Conservation (phyloP, 768 basidiomycete genomes). For the Fistulinella prunicolor region DNA sequence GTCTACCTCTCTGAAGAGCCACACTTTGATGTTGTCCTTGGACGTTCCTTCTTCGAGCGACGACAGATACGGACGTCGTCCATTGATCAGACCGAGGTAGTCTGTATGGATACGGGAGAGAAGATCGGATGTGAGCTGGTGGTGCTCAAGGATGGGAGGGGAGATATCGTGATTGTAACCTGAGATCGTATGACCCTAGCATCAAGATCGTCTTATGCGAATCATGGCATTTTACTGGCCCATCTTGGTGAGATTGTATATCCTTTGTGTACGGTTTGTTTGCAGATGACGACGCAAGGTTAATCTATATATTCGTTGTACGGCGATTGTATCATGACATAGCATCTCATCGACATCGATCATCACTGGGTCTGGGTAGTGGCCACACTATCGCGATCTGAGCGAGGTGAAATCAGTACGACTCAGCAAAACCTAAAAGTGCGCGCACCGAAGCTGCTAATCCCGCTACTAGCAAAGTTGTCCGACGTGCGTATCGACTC, state of each 20-base stretch:
- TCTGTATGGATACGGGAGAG: slow-evolving; percentile 91
- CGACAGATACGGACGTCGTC: slow-evolving; percentile 79
- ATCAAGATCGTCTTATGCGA: too few species aligned
- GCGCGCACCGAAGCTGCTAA: slow-evolving; percentile 12
- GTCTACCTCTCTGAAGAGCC: slow-evolving; percentile 94
- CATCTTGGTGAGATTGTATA: too few species aligned
- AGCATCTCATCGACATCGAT: not conserved
- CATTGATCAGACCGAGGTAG: slow-evolving; percentile 83
- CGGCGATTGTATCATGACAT: not conserved
- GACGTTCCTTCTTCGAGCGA: slow-evolving; percentile 80
- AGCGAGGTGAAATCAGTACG: not conserved
- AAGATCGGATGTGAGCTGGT: slow-evolving; percentile 90
- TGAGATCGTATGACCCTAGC: slow-evolving; percentile 8
- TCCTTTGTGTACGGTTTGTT: not conserved
- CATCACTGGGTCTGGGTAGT: not conserved
- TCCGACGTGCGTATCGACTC: not conserved
- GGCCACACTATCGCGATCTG: slow-evolving; percentile 16
- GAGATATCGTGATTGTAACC: slow-evolving; percentile 88
- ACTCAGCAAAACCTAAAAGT: not conserved
- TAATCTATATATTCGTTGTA: not conserved
- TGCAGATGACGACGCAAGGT: too few species aligned
- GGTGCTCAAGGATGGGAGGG: slow-evolving; percentile 86
- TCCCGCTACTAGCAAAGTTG: slow-evolving; percentile 5
- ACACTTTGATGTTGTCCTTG: slow-evolving; percentile 94
- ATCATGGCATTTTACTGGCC: too few species aligned